Percentiles rank a stretch among this genome's conserved stretches.
These are phyloP conservation scores for Penicillium parvum DNA, from an alignment of 495 filamentous ascomycete genomes.

Conservation along the genomic window DNA sequence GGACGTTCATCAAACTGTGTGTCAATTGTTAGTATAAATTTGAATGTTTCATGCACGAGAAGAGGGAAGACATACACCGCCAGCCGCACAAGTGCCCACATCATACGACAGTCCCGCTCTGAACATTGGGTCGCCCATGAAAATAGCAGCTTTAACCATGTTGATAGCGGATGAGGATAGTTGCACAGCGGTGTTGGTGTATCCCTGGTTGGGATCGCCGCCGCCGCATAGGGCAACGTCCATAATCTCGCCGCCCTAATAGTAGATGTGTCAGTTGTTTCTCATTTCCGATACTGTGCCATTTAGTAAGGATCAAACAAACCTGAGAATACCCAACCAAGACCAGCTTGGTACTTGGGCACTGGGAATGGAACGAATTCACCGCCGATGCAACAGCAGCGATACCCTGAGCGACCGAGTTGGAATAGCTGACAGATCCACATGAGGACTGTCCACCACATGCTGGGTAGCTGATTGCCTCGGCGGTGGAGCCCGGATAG, in stretches of 20 bases:
- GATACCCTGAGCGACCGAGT: slow-evolving; percentile 49
- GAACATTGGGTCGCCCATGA: slow-evolving; percentile 59
- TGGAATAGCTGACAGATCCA: slow-evolving; percentile 50
- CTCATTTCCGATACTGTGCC: background rate
- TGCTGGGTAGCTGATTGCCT: slow-evolving; percentile 57
- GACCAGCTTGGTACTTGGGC: slow-evolving; percentile 55
- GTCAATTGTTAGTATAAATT: background rate
- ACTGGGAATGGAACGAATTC: slow-evolving; percentile 48
- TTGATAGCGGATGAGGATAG: slow-evolving; percentile 42
- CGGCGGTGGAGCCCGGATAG: slow-evolving; percentile 47
- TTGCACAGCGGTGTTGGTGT: slow-evolving; percentile 43
- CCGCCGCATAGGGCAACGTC: slow-evolving; percentile 61
- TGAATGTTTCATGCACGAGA: background rate
- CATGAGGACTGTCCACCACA: slow-evolving; percentile 51
- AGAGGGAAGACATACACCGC: slow-evolving; percentile 46
- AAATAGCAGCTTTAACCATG: slow-evolving; percentile 57
- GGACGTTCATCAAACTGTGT: slow-evolving; percentile 53
- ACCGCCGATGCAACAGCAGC: slow-evolving; percentile 51
- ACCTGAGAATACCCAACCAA: slow-evolving; percentile 61
- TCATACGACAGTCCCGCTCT: slow-evolving; percentile 51
- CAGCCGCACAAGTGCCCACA: slow-evolving; percentile 53
- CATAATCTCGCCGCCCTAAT: slow-evolving; percentile 59
- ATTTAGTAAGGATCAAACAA: background rate
- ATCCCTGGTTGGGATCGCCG: slow-evolving; percentile 48
- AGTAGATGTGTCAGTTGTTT: background rate